Evolutionary conservation across 1,139 yeast genomes (phyloP).

Genomic region (Zygosaccharomyces pseudobailii): DNA sequence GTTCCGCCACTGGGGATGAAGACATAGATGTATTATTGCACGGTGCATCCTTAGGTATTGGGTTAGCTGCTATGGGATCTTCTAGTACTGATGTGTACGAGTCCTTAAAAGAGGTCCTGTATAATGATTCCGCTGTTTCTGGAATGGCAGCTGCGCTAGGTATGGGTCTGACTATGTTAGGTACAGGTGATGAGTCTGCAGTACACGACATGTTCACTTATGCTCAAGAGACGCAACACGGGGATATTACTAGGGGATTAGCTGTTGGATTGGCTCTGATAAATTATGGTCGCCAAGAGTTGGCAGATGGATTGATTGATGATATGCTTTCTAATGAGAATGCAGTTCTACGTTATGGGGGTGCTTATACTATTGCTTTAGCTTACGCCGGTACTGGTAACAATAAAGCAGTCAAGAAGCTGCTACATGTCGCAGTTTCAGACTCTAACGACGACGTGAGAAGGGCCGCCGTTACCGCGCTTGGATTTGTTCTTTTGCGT

Average conservation of each 20-base stretch:
- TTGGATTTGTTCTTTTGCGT: conserved; percentile 87
- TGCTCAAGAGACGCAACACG: conserved; percentile 95
- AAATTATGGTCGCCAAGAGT: conserved; percentile 79
- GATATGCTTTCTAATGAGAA: conserved; percentile 69
- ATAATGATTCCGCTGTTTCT: conserved; percentile 87
- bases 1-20: conserved; percentile 59
- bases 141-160: conserved; percentile 97
- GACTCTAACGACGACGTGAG: conserved; percentile 96
- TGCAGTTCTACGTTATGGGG: conserved; percentile 89
- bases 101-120: conserved; percentile 77
- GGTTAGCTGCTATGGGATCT: conserved; percentile 96
- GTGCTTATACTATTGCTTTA: conserved; percentile 87
- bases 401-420: conserved; percentile 76
- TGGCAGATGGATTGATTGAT: conserved; percentile 69
- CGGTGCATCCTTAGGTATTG: conserved; percentile 94
- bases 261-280: conserved; percentile 86
- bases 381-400: conserved; percentile 97
- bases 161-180: conserved; percentile 95
- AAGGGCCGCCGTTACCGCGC: conserved; percentile 91
- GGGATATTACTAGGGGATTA: conserved; percentile 86
- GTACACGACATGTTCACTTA: conserved; percentile 81
- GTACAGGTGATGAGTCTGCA: conserved; percentile 75
- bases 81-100: conserved; percentile 72
- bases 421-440: conserved; percentile 90
- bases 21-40: conserved; percentile 86